A percentile compares a stretch with the other conserved stretches of the same genome.
Evolutionary conservation across 257 asterid genomes (phyloP).

Genomic region (Gentiana macrophylla): DNA sequence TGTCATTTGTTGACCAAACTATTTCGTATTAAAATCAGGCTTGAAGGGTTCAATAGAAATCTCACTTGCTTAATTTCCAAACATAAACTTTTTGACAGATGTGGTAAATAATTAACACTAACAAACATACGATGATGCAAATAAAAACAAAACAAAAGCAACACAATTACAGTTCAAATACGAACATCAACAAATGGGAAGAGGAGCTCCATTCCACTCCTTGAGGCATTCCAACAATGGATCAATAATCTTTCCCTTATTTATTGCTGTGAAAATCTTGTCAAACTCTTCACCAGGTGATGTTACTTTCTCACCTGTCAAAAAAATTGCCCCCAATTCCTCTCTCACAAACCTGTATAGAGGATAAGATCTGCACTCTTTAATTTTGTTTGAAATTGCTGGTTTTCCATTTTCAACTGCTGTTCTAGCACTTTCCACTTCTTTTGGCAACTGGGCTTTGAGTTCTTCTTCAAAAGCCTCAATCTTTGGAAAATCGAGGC

Average conservation of each 20-base stretch:
- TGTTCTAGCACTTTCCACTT: constrained; percentile 38
- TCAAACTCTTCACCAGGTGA: constrained; percentile 85
- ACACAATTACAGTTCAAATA: no score
- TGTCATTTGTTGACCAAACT: no score
- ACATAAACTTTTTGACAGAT: no score
- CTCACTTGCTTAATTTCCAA: no score
- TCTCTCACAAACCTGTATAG: constrained; percentile 62
- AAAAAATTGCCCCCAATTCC: constrained; percentile 34
- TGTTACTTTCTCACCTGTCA: constrained; percentile 53
- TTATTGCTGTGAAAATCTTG: constrained; percentile 65
- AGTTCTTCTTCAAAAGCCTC: constrained; percentile 34
- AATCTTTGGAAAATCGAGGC: constrained; percentile 43
- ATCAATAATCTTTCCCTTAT: constrained; percentile 48
- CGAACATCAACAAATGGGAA: constrained; percentile 46
- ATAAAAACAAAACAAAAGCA: no score
- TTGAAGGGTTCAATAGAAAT: no score
- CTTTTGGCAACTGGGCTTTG: constrained; percentile 26
- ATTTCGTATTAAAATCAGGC: no score
- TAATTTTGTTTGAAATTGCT: constrained; percentile 35
- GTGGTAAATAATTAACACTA: no score
- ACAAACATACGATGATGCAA: no score
- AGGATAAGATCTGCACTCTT: constrained; percentile 68
- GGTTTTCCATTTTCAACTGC: constrained; percentile 57
- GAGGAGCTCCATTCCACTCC: constrained; percentile 73
- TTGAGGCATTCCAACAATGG: constrained; percentile 62